phyloP scores from a whole-genome alignment of 495 filamentous ascomycete species.

The Delitschia confertaspora region DNA sequence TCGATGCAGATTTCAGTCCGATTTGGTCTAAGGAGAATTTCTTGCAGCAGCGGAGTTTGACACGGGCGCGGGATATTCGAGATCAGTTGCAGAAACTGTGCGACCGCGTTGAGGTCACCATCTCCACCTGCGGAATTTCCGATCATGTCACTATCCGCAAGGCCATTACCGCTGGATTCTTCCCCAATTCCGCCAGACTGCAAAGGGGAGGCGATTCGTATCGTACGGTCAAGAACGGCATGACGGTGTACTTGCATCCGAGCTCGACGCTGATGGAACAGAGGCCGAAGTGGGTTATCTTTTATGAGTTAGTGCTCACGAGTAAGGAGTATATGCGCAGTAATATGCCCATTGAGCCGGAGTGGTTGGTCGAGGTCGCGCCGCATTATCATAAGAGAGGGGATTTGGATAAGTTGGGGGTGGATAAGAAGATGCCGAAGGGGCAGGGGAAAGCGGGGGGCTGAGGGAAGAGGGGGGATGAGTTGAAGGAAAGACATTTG shows the following conservation, averaged over 20 bases:
- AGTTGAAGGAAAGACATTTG: no score
- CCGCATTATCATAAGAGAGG: slow-evolving; percentile 94
- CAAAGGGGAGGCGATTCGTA: slow-evolving; percentile 83
- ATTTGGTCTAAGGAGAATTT: slow-evolving; percentile 94
- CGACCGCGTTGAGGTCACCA: slow-evolving; percentile 77
- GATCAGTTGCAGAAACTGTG: slow-evolving; percentile 93
- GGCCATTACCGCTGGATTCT: slow-evolving; percentile 85
- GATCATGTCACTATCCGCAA: slow-evolving; percentile 75
- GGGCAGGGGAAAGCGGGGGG: slow-evolving; percentile 39
- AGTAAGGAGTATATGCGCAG: slow-evolving; percentile 91
- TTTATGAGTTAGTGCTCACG: slow-evolving; percentile 86
- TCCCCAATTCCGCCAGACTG: slow-evolving; percentile 83
- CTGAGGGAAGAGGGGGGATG: no score
- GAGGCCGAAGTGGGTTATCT: slow-evolving; percentile 79
- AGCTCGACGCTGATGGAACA: slow-evolving; percentile 66
- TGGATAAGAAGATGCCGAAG: slow-evolving; percentile 73
- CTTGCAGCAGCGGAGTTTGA: slow-evolving; percentile 78
- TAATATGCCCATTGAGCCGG: slow-evolving; percentile 71
- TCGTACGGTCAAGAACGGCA: slow-evolving; percentile 86
- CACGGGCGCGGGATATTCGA: slow-evolving; percentile 80
- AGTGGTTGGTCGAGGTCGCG: slow-evolving; percentile 85
- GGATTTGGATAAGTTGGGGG: slow-evolving; percentile 72
- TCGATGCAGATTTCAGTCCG: slow-evolving; percentile 80
- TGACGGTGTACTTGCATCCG: slow-evolving; percentile 85
- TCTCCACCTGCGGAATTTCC: slow-evolving; percentile 57